A percentile compares a stretch with the other conserved stretches of the same genome.
Conservation (phyloP, 2,329 filamentous ascomycete species). For the Bipolaris gigantea region DNA sequence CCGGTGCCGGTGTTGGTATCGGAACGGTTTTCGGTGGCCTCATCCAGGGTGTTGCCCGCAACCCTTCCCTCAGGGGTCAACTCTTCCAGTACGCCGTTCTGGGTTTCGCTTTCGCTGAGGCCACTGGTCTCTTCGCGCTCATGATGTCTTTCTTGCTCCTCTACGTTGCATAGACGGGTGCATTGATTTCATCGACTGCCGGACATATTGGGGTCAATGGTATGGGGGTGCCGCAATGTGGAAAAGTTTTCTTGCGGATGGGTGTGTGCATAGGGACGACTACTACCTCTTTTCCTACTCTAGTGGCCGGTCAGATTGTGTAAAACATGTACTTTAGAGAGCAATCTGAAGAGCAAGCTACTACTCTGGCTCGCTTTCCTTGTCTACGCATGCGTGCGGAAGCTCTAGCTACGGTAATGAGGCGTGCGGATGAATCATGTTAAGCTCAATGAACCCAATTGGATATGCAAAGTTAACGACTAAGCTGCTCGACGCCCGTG, state of each 20-base stretch:
- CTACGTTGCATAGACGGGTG: constrained; percentile 47
- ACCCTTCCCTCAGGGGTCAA: constrained; percentile 91
- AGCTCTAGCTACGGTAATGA: constrained; percentile 31
- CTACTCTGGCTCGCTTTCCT: constrained; percentile 39
- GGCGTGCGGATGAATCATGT: constrained; percentile 23
- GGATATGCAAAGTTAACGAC: constrained; percentile 18
- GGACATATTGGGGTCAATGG: constrained; percentile 39
- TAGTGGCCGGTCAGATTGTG: constrained; percentile 49
- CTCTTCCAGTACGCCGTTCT: constrained; percentile 96
- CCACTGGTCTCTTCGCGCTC: constrained; percentile 68
- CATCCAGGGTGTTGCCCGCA: constrained; percentile 86
- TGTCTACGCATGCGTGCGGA: constrained; percentile 28
- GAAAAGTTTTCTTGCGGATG: constrained; percentile 42
- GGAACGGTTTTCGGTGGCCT: constrained; percentile 91
- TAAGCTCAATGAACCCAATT: constrained; percentile 38
- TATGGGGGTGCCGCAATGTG: constrained; percentile 38
- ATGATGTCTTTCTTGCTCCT: constrained; percentile 52
- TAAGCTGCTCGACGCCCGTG: constrained; percentile 17
- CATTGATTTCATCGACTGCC: constrained; percentile 38
- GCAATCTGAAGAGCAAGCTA: constrained; percentile 48
- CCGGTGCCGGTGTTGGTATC: constrained; percentile 92
- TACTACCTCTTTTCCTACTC: constrained; percentile 43
- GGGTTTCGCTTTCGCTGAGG: constrained; percentile 93
- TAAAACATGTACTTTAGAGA: constrained; percentile 50
- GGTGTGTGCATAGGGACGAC: constrained; percentile 47